A percentile compares a stretch with the other conserved stretches of the same genome.
Conservation (phyloP, 1,284 basidiomycete genomes). For the Cryptococcus depauperatus region DNA sequence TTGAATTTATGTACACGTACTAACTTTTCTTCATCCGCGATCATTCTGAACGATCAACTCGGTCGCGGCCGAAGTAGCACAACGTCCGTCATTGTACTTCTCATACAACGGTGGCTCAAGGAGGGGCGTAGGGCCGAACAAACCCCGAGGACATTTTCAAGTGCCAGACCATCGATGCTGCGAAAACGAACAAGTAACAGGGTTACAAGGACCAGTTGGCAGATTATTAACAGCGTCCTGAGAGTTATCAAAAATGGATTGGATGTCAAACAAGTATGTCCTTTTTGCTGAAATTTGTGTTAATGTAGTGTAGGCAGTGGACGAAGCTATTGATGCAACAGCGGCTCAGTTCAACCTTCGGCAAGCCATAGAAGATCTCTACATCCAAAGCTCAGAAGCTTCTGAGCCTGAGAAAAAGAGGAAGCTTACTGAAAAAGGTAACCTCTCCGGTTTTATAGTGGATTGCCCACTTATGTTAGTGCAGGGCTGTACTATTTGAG, state of each 20-base stretch:
- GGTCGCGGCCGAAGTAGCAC: constrained; percentile 89
- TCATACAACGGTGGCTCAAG: constrained; percentile 82
- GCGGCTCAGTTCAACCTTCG: constrained; percentile 73
- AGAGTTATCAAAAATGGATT: constrained; percentile 87
- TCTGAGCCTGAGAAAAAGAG: constrained; percentile 63
- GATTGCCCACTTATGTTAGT: constrained; percentile 9
- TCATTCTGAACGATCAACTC: constrained; percentile 94
- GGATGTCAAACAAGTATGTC: constrained; percentile 61
- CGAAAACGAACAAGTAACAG: constrained; percentile 7
- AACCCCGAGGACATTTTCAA: constrained; percentile 11
- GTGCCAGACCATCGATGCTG: constrained; percentile 6
- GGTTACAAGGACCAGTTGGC: constrained; percentile 41
- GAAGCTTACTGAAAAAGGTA: constrained; percentile 61
- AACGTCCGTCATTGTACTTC: constrained; percentile 74
- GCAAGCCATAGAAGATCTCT: constrained; percentile 77
- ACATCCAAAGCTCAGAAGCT: constrained; percentile 59
- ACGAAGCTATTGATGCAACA: constrained; percentile 85
- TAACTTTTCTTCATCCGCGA: constrained; percentile 60
- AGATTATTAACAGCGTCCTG: constrained; percentile 68
- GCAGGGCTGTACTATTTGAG: constrained; percentile 66
- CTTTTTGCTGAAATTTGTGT: constrained; percentile 13
- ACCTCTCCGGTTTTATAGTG: constrained; percentile 10
- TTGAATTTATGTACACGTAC: constrained; percentile 75
- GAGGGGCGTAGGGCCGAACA: constrained; percentile 13
- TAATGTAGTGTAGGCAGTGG: constrained; percentile 54